These are phyloP conservation scores for Verticillium isaacii DNA, from an alignment of 2,329 filamentous ascomycete species.

Conservation along the genomic window DNA sequence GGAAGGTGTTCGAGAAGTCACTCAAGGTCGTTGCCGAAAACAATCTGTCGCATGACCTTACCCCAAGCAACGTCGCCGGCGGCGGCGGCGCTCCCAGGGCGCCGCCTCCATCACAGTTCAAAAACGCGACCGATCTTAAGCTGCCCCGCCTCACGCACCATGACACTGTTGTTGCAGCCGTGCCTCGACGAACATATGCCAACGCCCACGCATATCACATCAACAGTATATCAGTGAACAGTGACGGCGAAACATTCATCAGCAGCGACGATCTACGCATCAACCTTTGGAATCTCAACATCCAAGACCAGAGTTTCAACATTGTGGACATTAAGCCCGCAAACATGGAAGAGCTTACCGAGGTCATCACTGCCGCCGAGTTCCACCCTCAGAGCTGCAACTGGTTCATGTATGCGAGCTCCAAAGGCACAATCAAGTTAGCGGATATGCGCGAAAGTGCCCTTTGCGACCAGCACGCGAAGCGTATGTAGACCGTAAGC, in stretches of 20 bases:
- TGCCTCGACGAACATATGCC: slow-evolving; percentile 92
- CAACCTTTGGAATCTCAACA: slow-evolving; percentile 98
- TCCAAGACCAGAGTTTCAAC: slow-evolving; percentile 99
- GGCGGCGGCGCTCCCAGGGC: slow-evolving; percentile 74
- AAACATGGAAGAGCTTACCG: slow-evolving; percentile 99
- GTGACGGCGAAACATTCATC: slow-evolving; percentile 98
- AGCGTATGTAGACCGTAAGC: slow-evolving; percentile 57
- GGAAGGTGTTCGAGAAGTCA: slow-evolving; percentile 99
- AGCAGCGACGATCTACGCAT: slow-evolving; percentile 96
- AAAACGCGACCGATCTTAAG: slow-evolving; percentile 77
- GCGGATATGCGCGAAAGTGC: slow-evolving; percentile 98
- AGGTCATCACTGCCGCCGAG: slow-evolving; percentile 97
- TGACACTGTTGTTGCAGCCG: slow-evolving; percentile 95
- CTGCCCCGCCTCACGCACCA: slow-evolving; percentile 95
- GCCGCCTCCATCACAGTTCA: slow-evolving; percentile 70
- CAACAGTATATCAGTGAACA: slow-evolving; percentile 99
- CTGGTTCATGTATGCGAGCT: slow-evolving; percentile 99
- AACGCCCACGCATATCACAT: slow-evolving; percentile 99
- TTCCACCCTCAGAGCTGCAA: slow-evolving; percentile 98
- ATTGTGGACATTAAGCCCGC: slow-evolving; percentile 99
- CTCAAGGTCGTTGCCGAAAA: slow-evolving; percentile 98
- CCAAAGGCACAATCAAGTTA: slow-evolving; percentile 97
- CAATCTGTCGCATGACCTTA: slow-evolving; percentile 92
- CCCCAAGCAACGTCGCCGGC: slow-evolving; percentile 66
- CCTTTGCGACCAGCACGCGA: slow-evolving; percentile 91